A percentile compares a stretch with the other conserved stretches of the same genome.
Evolutionary conservation across 352 stramenopile genomes (phyloP).

Genomic region (Globisporangium heterothallicum): DNA sequence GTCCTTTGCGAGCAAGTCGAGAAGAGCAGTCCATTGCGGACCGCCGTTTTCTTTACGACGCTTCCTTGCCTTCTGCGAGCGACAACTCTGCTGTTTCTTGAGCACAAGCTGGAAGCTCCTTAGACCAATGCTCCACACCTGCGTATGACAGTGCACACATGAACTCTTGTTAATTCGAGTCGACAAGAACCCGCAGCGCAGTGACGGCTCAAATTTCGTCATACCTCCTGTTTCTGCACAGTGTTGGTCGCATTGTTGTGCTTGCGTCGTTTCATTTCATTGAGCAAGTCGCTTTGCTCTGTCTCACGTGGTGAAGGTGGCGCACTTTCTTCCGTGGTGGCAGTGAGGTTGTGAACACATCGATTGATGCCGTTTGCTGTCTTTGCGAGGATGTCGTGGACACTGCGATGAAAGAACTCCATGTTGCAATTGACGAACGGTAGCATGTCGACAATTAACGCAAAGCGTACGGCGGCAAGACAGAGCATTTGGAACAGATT

Average conservation of each 20-base stretch:
- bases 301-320: not conserved
- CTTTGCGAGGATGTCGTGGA: slow-evolving; percentile 36
- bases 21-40: slow-evolving; percentile 1
- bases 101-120: slow-evolving; percentile 33
- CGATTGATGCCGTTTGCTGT: slow-evolving; percentile 39
- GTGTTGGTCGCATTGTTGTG: slow-evolving; percentile 3
- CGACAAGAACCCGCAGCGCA: not conserved
- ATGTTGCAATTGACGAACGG: slow-evolving; percentile 39
- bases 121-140: slow-evolving; percentile 44
- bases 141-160: not conserved
- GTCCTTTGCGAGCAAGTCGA: slow-evolving; percentile 2
- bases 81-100: slow-evolving; percentile 1
- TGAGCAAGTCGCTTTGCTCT: slow-evolving; percentile 1
- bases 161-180: not conserved
- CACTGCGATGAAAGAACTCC: slow-evolving; percentile 34
- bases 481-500: slow-evolving; percentile 62
- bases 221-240: slow-evolving; percentile 8
- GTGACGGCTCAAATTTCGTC: not conserved
- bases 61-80: not conserved
- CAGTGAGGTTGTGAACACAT: slow-evolving; percentile 16
- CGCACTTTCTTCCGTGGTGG: too few species aligned
- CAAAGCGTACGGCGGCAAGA: slow-evolving; percentile 45
- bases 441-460: slow-evolving; percentile 44
- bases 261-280: too few species aligned
- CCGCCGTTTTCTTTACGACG: not conserved